Evolutionary conservation across 768 basidiomycete genomes (phyloP).

Genomic region (Calocybe indica): DNA sequence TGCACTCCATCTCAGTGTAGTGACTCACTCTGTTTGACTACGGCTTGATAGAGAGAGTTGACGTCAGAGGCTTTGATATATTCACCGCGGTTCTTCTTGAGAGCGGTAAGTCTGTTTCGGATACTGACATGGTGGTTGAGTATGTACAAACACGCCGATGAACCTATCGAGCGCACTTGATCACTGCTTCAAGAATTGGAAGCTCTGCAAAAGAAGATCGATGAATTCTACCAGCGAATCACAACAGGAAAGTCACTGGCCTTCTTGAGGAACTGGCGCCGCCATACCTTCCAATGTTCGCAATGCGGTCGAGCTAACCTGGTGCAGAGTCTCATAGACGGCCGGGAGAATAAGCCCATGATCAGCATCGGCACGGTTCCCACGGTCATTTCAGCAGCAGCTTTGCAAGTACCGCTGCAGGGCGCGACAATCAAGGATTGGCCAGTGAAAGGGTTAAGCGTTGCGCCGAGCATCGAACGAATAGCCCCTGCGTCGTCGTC

Average conservation of each 20-base stretch:
- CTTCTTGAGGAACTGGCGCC: constrained; percentile 75
- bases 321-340: background rate
- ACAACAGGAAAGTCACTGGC: constrained; percentile 31
- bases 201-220: constrained; percentile 53
- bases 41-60: constrained; percentile 84
- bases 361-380: constrained; percentile 3
- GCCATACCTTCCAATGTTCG: constrained; percentile 37
- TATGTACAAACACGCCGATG: constrained; percentile 3
- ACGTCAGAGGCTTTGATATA: constrained; percentile 94
- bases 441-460: too few relatives aligned
- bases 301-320: background rate
- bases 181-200: constrained; percentile 90
- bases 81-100: constrained; percentile 89
- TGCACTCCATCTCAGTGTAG: background rate
- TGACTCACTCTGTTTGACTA: constrained; percentile 84
- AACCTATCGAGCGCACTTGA: constrained; percentile 53
- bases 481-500: too few relatives aligned
- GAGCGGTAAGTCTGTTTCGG: constrained; percentile 88
- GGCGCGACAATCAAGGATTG: too few relatives aligned
- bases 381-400: constrained; percentile 11
- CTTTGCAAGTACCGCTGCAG: too few relatives aligned
- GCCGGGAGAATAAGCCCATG: background rate
- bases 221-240: constrained; percentile 9
- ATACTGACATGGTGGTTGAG: constrained; percentile 48
- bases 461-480: too few relatives aligned